Base-by-base conservation (phyloP, 2,329 filamentous ascomycete genomes). In the Sporothrix schenckii region DNA sequence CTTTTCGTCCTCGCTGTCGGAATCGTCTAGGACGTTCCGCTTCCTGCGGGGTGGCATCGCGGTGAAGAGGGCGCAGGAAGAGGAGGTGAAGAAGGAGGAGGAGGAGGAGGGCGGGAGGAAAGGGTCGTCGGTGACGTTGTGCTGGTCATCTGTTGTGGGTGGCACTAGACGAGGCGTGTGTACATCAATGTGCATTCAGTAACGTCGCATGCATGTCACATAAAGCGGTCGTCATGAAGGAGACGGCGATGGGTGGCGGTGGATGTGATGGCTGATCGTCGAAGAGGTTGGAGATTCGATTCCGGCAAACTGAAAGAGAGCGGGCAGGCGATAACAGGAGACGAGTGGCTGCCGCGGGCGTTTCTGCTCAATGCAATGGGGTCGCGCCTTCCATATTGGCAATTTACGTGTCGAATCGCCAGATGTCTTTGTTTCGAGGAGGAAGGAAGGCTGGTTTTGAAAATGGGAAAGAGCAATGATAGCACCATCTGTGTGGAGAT, bases 11-110 rank as follows among this genome's bases (percentile, higher is more conserved):
- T 85, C 82, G 73, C 86, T 83, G 73, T 85, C 83, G 68, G 85
- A 84, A 58, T 82, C 82, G 73, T 83, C 81, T 72, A 87, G 78
- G 75, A 85, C 79, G 77, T 86, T 88, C 75, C 84, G 85, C 82
- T 83, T 86, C 75, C 84, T 85, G 78, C 87, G 85, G 79, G 86
- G 85, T 76, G 85, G 84, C 86, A 88, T 88, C 74, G 76, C 77
- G 60, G 52, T 21, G 39, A 3, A 24, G 68, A 44, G 21, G 68
- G 30, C 13, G 21, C 9, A 49, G 65, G 14, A 56, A 21, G 21
- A 19, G 24, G 50, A 66, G 24, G 58, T 34, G 60, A 24, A 2
- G 53, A 24, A 53, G 34, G n/a, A n/a, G n/a, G 53, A 14, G 5
- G 50, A 34, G 66, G 47, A 54, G 39, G 68, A 39, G 54, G 56